Conservation (phyloP, 2,329 filamentous ascomycete genomes). For the Ceratocystis cacaofunesta region DNA sequence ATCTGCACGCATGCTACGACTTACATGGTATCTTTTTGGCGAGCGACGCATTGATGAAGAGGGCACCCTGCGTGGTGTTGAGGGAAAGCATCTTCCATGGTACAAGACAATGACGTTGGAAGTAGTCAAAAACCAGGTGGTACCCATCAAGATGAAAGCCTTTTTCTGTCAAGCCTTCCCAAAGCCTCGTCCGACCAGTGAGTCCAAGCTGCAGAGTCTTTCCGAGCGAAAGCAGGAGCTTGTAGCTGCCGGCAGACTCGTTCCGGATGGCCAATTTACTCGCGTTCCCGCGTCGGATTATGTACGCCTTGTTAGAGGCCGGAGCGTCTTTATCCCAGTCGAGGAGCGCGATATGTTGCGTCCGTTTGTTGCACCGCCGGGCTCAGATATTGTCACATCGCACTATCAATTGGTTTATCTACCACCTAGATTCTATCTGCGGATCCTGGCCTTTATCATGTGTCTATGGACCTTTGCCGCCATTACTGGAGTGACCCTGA, state of each 20-base stretch:
- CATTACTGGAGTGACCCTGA: slow-evolving; percentile 67
- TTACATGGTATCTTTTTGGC: slow-evolving; percentile 89
- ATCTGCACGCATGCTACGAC: slow-evolving; percentile 62
- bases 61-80: slow-evolving; percentile 36
- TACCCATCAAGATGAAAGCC: slow-evolving; percentile 29
- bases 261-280: slow-evolving; percentile 67
- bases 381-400: slow-evolving; percentile 38
- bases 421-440: slow-evolving; percentile 66
- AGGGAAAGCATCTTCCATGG: slow-evolving; percentile 29
- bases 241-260: slow-evolving; percentile 26
- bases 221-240: not conserved
- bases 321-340: slow-evolving; percentile 60
- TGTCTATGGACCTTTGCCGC: slow-evolving; percentile 91
- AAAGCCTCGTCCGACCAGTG: not conserved
- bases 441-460: slow-evolving; percentile 74
- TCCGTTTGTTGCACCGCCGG: not conserved
- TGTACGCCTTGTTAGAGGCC: slow-evolving; percentile 79
- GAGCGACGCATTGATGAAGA: slow-evolving; percentile 72
- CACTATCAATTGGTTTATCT: slow-evolving; percentile 63
- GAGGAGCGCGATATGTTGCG: slow-evolving; percentile 30
- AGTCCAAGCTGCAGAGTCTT: not conserved
- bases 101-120: slow-evolving; percentile 27
- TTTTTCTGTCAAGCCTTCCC: not conserved
- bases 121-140: slow-evolving; percentile 31
- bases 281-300: slow-evolving; percentile 90